Conservation (phyloP, 805 yeast species). For the Candida awuae region DNA sequence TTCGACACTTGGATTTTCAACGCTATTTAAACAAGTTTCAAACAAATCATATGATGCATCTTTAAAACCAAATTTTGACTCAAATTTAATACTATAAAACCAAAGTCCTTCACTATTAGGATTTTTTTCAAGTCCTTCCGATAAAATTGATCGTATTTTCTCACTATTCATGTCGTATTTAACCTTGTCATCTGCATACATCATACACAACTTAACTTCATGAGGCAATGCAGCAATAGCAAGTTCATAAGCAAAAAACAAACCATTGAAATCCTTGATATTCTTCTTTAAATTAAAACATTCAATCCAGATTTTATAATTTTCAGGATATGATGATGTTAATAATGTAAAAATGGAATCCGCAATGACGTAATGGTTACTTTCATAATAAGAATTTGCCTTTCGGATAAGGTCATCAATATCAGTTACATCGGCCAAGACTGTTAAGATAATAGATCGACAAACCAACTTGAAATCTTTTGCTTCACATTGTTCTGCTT, state of each 20-base stretch:
- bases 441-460: slow-evolving; percentile 41
- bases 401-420: slow-evolving; percentile 15
- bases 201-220: slow-evolving; percentile 45
- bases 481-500: slow-evolving; percentile 46
- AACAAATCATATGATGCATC: slow-evolving; percentile 32
- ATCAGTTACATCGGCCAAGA: neutral
- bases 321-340: slow-evolving; percentile 39
- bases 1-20: slow-evolving; percentile 32
- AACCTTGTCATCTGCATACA: slow-evolving; percentile 72
- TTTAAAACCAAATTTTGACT: slow-evolving; percentile 34
- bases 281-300: slow-evolving; percentile 33
- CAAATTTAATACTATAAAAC: slow-evolving; percentile 67
- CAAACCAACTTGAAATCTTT: slow-evolving; percentile 41
- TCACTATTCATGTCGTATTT: slow-evolving; percentile 34
- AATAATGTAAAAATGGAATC: slow-evolving; percentile 41
- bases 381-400: slow-evolving; percentile 26
- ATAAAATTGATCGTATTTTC: slow-evolving; percentile 47
- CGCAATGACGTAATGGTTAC: slow-evolving; percentile 30
- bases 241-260: slow-evolving; percentile 42
- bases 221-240: slow-evolving; percentile 46
- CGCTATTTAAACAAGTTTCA: slow-evolving; percentile 15
- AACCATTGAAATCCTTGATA: slow-evolving; percentile 19
- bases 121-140: slow-evolving; percentile 36
- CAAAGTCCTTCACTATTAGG: slow-evolving; percentile 50
- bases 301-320: slow-evolving; percentile 41